These are phyloP conservation scores for Lotus japonicus DNA, from an alignment of 306 rosid genomes.

Conservation along the genomic window DNA sequence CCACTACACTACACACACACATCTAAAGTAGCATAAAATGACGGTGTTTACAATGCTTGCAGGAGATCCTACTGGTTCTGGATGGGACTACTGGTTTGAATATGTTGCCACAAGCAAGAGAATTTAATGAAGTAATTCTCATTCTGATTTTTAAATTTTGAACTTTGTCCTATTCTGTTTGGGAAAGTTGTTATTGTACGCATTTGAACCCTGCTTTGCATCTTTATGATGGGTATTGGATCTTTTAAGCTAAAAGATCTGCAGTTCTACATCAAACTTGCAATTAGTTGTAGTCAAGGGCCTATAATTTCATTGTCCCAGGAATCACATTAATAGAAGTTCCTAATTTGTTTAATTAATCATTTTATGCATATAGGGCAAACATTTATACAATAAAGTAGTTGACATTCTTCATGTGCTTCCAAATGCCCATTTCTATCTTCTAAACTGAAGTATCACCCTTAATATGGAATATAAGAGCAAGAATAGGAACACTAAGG, in stretches of 20 bases:
- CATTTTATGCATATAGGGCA: neutral
- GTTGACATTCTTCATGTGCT: neutral
- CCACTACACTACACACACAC: neutral
- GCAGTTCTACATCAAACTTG: neutral
- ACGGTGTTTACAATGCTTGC: slow-evolving; percentile 22
- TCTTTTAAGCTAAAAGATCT: neutral
- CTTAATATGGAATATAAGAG: neutral
- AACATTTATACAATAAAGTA: neutral
- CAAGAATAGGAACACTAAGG: neutral
- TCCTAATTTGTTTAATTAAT: neutral
- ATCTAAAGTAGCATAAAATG: neutral
- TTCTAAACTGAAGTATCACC: neutral
- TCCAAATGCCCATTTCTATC: neutral
- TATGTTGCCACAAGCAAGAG: slow-evolving; percentile 96
- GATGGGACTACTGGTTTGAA: slow-evolving; percentile 99
- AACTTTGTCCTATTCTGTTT: slow-evolving; percentile 1
- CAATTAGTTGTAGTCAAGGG: neutral
- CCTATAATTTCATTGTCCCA: neutral
- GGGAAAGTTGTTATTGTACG: neutral
- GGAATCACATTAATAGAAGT: neutral
- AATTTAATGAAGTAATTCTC: slow-evolving; percentile 74
- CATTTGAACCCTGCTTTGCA: neutral
- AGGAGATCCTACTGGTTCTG: slow-evolving; percentile 91
- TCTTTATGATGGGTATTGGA: neutral
- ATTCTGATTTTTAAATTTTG: slow-evolving; percentile 17